A percentile compares a stretch with the other conserved stretches of the same genome.
These are phyloP conservation scores for Penicillium sp. DNA, from an alignment of 2,329 filamentous ascomycete species.

Conservation along the genomic window DNA sequence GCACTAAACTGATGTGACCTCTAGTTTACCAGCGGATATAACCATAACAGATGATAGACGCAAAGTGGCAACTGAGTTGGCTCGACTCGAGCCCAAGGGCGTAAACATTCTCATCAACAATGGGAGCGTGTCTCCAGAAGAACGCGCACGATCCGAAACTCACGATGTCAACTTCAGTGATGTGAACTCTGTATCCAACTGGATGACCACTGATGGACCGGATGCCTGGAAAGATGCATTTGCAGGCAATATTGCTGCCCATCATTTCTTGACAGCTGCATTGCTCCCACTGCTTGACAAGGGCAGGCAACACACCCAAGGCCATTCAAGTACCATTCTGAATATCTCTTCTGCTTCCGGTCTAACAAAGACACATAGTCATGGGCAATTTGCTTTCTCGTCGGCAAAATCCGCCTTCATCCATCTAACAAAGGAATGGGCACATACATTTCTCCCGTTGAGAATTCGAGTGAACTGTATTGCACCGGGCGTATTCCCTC, in stretches of 20 bases:
- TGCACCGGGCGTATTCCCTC: slow-evolving; percentile 55
- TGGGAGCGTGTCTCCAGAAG: slow-evolving; percentile 47
- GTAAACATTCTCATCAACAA: slow-evolving; percentile 46
- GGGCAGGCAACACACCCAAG: slow-evolving; percentile 42
- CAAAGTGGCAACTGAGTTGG: slow-evolving; percentile 48
- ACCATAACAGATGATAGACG: slow-evolving; percentile 50
- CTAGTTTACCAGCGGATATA: slow-evolving; percentile 43
- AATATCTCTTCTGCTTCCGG: slow-evolving; percentile 53
- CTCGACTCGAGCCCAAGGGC: slow-evolving; percentile 50
- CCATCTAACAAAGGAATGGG: slow-evolving; percentile 55
- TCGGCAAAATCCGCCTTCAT: slow-evolving; percentile 48
- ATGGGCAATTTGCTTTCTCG: slow-evolving; percentile 53
- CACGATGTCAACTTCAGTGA: slow-evolving; percentile 16
- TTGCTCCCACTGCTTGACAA: slow-evolving; percentile 54
- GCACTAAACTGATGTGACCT: not conserved
- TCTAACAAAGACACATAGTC: slow-evolving; percentile 47
- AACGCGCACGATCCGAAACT: slow-evolving; percentile 47
- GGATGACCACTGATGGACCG: slow-evolving; percentile 22
- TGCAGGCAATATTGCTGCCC: slow-evolving; percentile 49
- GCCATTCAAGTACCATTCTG: slow-evolving; percentile 49
- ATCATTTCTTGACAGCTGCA: slow-evolving; percentile 53
- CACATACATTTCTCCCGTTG: slow-evolving; percentile 51
- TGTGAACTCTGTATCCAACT: slow-evolving; percentile 14
- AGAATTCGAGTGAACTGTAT: slow-evolving; percentile 58
- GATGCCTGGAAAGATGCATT: slow-evolving; percentile 49